A percentile compares a stretch with the other conserved stretches of the same genome.
These are phyloP conservation scores for Pythium grandisporangium DNA, from an alignment of 352 stramenopile genomes.

Conservation along the genomic window DNA sequence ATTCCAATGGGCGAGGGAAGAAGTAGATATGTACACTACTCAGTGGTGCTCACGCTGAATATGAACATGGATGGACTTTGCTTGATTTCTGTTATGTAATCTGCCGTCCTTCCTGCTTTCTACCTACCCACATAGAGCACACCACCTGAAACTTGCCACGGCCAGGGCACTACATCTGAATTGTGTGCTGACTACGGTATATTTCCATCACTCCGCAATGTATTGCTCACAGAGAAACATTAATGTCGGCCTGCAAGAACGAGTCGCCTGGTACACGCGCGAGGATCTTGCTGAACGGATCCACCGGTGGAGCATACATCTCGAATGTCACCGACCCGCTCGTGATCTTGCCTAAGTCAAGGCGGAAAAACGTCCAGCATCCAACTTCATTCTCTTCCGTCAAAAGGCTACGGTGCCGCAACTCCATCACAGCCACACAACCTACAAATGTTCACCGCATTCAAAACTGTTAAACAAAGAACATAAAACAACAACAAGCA, in stretches of 20 bases:
- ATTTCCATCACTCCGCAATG: too few species aligned
- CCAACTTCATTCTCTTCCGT: constrained; percentile 82
- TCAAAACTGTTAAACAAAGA: constrained; percentile 2
- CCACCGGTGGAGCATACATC: constrained; percentile 81
- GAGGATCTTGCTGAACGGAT: constrained; percentile 82
- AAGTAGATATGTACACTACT: too few species aligned
- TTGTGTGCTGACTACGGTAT: too few species aligned
- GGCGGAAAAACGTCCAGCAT: constrained; percentile 86
- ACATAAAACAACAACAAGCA: background rate
- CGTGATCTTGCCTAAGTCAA: constrained; percentile 85
- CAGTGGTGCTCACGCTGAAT: too few species aligned
- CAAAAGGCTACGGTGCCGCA: constrained; percentile 73
- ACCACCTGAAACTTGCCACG: too few species aligned
- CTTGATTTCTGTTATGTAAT: too few species aligned
- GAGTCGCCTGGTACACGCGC: constrained; percentile 78
- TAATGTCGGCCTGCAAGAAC: constrained; percentile 85
- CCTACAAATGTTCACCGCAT: constrained; percentile 22
- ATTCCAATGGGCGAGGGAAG: too few species aligned
- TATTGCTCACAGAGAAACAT: constrained; percentile 58
- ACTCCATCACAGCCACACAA: constrained; percentile 82
- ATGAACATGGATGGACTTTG: too few species aligned
- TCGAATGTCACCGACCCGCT: constrained; percentile 79
- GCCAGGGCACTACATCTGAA: too few species aligned
- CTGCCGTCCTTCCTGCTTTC: too few species aligned
- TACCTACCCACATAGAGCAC: too few species aligned